Base-by-base conservation (phyloP, 306 rosid genomes). In the Trifolium fragiferum region DNA sequence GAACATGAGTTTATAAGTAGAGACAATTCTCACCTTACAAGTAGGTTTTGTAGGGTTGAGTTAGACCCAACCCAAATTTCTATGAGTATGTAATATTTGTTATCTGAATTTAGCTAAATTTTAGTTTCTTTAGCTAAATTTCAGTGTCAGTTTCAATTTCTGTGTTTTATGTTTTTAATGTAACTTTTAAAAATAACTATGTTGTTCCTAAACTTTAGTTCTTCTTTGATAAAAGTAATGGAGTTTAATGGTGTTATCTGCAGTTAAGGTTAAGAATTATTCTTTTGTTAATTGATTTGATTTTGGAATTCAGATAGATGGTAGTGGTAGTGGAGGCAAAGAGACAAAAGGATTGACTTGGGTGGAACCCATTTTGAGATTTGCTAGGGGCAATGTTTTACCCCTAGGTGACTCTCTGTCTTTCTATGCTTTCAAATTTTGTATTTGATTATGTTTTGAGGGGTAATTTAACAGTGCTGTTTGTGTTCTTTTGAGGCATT, bases 321-420 rank as follows among this genome's bases (percentile, higher is more conserved):
- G 77, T 32, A 74, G 77, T 65, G 51, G 50, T 20, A 69, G 79
- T 69, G 92, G 93, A 70, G 71, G 73, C 61, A 82, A 64, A 60
- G 53, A 67, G 46, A 75, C 68, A 6, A 84, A 77, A 37, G 78
- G 76, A 73, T 76, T 77, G 16, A 80, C 21, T 73, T 90, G 91
- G 98, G 74, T 40, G 43, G 81, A 86, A 58, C 86, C 89, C 6
- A 76, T 90, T 57, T 72, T 83, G 59, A 87, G 61, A 75, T 89
- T 93, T 68, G 90, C 78, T 18, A 83, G 87, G 18, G 75, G 81
- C 46, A 93, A 91, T 76, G 62, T 91, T 82, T 88, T 91, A 81
- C 92, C 98, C 5, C 69, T 93, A 72, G 97, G 98, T 93, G 75
- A 67, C 30, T 57, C 66, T 74, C 4, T 50, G 57, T 68, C 14